Conservation (phyloP, 2,329 filamentous ascomycete species). For the Amesomyces nigricolor region DNA sequence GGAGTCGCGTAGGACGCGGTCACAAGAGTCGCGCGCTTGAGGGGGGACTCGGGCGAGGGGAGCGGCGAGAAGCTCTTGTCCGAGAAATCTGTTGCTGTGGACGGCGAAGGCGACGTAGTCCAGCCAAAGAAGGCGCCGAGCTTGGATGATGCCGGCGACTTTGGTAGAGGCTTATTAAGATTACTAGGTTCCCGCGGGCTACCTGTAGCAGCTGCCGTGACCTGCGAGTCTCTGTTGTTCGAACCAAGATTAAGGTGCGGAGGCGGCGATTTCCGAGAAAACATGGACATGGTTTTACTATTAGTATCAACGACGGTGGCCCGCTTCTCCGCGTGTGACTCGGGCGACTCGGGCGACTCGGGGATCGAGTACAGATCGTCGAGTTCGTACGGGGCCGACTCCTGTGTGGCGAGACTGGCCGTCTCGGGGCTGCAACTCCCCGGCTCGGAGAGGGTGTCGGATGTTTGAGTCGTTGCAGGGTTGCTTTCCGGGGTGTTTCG, state of each 20-base stretch:
- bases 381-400: slow-evolving; percentile 28
- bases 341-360: slow-evolving; percentile 20
- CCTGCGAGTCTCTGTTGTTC: slow-evolving; percentile 30
- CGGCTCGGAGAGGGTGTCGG: slow-evolving; percentile 40
- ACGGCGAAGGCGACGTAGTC: slow-evolving; percentile 40
- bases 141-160: slow-evolving; percentile 46
- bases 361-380: slow-evolving; percentile 29
- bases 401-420: slow-evolving; percentile 32
- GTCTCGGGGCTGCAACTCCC: slow-evolving; percentile 39
- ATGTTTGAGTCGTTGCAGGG: slow-evolving; percentile 42
- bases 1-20: slow-evolving; percentile 39
- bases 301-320: slow-evolving; percentile 35
- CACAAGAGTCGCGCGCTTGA: slow-evolving; percentile 31
- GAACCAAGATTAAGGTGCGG: slow-evolving; percentile 47
- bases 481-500: slow-evolving; percentile 38
- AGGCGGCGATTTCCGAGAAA: slow-evolving; percentile 45
- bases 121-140: slow-evolving; percentile 51
- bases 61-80: slow-evolving; percentile 43
- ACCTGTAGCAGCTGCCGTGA: slow-evolving; percentile 19
- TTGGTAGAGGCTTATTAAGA: slow-evolving; percentile 51
- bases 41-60: slow-evolving; percentile 46
- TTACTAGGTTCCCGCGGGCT: slow-evolving; percentile 27
- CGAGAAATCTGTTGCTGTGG: slow-evolving; percentile 46
- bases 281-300: slow-evolving; percentile 40
- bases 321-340: slow-evolving; percentile 20